Evolutionary conservation across 805 yeast genomes (phyloP).

Genomic region (Nakazawaea laoshanensis): DNA sequence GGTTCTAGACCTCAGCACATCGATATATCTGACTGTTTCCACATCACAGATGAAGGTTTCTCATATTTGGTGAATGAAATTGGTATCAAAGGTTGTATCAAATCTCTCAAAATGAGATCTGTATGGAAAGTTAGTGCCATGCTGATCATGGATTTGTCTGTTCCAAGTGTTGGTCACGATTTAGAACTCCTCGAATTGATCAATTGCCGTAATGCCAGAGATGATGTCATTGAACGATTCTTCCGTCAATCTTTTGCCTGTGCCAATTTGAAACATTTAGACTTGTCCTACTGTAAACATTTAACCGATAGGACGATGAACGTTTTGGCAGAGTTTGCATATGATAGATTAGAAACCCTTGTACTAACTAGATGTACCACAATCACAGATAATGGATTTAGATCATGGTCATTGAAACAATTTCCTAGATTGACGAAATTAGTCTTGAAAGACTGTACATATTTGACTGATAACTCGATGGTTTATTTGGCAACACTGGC

Average conservation of each 20-base stretch:
- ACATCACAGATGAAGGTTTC: slow-evolving; percentile 70
- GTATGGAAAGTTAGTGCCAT: slow-evolving; percentile 75
- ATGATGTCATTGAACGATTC: slow-evolving; percentile 62
- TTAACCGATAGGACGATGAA: slow-evolving; percentile 61
- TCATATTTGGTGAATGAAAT: slow-evolving; percentile 61
- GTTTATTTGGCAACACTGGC: slow-evolving; percentile 55
- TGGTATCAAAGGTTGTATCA: slow-evolving; percentile 56
- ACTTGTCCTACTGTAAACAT: slow-evolving; percentile 69
- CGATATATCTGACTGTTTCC: slow-evolving; percentile 67
- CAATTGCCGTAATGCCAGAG: slow-evolving; percentile 67
- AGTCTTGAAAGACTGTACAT: slow-evolving; percentile 65
- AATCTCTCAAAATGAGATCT: slow-evolving; percentile 50
- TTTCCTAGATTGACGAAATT: slow-evolving; percentile 47
- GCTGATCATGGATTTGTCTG: slow-evolving; percentile 75
- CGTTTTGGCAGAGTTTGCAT: slow-evolving; percentile 53
- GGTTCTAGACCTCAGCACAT: slow-evolving; percentile 57
- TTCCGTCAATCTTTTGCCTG: slow-evolving; percentile 55
- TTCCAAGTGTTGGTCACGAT: slow-evolving; percentile 51
- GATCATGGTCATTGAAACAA: slow-evolving; percentile 49
- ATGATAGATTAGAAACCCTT: slow-evolving; percentile 42
- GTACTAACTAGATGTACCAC: slow-evolving; percentile 71
- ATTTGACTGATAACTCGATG: slow-evolving; percentile 57
- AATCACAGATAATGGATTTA: slow-evolving; percentile 67
- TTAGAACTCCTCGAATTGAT: slow-evolving; percentile 57
- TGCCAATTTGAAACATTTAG: slow-evolving; percentile 41